Evolutionary conservation across 2,329 filamentous ascomycete genomes (phyloP).

Genomic region (Venturia aucupariae): DNA sequence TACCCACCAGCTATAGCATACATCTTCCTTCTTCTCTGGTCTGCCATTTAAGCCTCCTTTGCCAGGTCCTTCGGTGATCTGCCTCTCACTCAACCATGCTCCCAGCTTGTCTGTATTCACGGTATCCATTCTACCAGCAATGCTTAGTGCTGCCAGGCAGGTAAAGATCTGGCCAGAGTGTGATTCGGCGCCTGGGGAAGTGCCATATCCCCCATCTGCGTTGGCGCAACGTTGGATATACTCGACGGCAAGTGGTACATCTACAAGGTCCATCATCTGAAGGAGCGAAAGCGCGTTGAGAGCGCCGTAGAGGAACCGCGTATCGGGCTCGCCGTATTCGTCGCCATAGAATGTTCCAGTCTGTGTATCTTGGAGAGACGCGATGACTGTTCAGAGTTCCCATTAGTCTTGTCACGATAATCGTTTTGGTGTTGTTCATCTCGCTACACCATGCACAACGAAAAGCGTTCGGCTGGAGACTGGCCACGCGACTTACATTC

Average conservation of each 20-base stretch:
- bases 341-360: conserved; percentile 89
- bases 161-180: conserved; percentile 95
- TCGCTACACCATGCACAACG: conserved; percentile 4
- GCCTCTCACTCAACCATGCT: conserved; percentile 87
- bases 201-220: conserved; percentile 89
- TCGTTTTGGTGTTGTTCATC: background rate
- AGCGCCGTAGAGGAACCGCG: conserved; percentile 84
- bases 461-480: background rate
- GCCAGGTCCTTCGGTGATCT: conserved; percentile 46
- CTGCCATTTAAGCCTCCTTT: conserved; percentile 86
- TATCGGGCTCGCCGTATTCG: conserved; percentile 94
- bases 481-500: conserved; percentile 54
- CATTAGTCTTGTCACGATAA: background rate
- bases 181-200: conserved; percentile 81
- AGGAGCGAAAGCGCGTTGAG: conserved; percentile 85
- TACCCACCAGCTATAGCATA: conserved; percentile 99
- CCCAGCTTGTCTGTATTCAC: conserved; percentile 65
- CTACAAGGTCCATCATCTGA: conserved; percentile 59
- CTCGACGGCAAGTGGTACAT: conserved; percentile 70
- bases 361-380: conserved; percentile 66
- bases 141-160: conserved; percentile 77
- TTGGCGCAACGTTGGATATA: conserved; percentile 80
- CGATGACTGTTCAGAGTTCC: conserved; percentile 51
- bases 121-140: conserved; percentile 66
- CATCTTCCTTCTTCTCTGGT: conserved; percentile 91